Percentiles rank a stretch among this genome's conserved stretches.
Evolutionary conservation across 1,284 basidiomycete genomes (phyloP).

Genomic region (Earliella scabrosa): DNA sequence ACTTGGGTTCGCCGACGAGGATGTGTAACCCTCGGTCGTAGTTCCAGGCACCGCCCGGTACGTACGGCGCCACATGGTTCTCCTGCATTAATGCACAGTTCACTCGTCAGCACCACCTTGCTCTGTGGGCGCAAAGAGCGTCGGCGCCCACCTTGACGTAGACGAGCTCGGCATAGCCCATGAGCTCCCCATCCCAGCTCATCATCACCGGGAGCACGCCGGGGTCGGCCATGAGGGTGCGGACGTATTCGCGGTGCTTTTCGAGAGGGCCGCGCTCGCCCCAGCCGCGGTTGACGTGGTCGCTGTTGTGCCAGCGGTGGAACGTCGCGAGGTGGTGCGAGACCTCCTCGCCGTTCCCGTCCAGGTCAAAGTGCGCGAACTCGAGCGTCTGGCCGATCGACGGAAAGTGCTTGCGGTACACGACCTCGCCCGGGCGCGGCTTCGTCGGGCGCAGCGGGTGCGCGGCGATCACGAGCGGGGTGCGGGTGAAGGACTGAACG

Average conservation of each 20-base stretch:
- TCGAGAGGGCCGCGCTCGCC: slow-evolving; percentile 52
- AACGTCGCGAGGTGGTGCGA: slow-evolving; percentile 50
- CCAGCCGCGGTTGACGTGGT: slow-evolving; percentile 55
- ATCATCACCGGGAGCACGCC: slow-evolving; percentile 51
- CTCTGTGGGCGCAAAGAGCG: neutral
- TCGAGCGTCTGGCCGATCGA: slow-evolving; percentile 47
- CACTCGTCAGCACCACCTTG: neutral
- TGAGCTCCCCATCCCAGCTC: slow-evolving; percentile 56
- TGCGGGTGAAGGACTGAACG: slow-evolving; percentile 50
- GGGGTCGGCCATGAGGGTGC: slow-evolving; percentile 43
- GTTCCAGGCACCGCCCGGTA: slow-evolving; percentile 44
- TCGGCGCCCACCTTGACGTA: slow-evolving; percentile 49
- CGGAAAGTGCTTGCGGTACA: slow-evolving; percentile 55
- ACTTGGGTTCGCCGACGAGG: slow-evolving; percentile 53
- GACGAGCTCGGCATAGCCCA: slow-evolving; percentile 57
- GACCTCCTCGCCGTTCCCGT: slow-evolving; percentile 13
- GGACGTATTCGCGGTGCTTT: slow-evolving; percentile 52
- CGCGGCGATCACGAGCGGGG: slow-evolving; percentile 48
- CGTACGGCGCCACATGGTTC: slow-evolving; percentile 47
- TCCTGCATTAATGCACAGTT: slow-evolving; percentile 33
- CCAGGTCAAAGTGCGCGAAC: slow-evolving; percentile 48
- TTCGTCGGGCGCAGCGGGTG: slow-evolving; percentile 62
- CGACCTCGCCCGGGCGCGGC: slow-evolving; percentile 45
- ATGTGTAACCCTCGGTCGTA: slow-evolving; percentile 57
- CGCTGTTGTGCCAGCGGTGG: slow-evolving; percentile 57